Conservation (phyloP, 202 grass and related monocot genomes). For the Eragrostis tef region DNA sequence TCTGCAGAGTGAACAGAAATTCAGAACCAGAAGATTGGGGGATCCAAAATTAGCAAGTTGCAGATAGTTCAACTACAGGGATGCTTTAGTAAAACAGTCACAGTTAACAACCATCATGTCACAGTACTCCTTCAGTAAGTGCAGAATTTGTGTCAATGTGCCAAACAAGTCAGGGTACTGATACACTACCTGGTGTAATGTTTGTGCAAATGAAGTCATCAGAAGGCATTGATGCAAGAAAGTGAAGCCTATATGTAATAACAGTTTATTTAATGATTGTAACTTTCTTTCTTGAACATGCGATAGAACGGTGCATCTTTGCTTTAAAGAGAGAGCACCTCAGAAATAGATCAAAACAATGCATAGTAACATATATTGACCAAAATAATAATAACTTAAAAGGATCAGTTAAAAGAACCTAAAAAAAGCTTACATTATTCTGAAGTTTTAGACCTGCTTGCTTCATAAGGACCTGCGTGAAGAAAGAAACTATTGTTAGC, state of each 20-base stretch:
- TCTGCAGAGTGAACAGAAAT: constrained; percentile 53
- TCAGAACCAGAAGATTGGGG: constrained; percentile 36
- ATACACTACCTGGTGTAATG: neutral
- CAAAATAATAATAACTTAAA: constrained; percentile 27
- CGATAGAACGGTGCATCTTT: neutral
- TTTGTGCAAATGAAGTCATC: constrained; percentile 7
- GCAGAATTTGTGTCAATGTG: constrained; percentile 24
- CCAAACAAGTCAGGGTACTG: constrained; percentile 10
- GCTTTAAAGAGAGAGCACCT: neutral
- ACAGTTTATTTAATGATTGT: constrained; percentile 20
- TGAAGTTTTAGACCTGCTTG: constrained; percentile 91
- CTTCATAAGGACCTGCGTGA: constrained; percentile 80
- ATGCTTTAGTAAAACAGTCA: constrained; percentile 20
- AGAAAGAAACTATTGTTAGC: constrained; percentile 24
- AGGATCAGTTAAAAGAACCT: constrained; percentile 25
- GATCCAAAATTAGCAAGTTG: constrained; percentile 21
- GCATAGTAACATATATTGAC: constrained; percentile 32
- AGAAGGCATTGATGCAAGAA: constrained; percentile 19
- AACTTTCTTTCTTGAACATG: neutral
- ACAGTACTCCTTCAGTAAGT: constrained; percentile 6
- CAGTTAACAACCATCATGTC: neutral
- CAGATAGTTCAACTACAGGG: neutral
- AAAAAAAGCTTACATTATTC: constrained; percentile 65
- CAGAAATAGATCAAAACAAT: constrained; percentile 21
- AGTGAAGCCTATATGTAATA: constrained; percentile 15